Percentiles rank a stretch among this genome's conserved stretches.
Conservation (phyloP, 202 grass and related monocot species). For the Setaria italica region DNA sequence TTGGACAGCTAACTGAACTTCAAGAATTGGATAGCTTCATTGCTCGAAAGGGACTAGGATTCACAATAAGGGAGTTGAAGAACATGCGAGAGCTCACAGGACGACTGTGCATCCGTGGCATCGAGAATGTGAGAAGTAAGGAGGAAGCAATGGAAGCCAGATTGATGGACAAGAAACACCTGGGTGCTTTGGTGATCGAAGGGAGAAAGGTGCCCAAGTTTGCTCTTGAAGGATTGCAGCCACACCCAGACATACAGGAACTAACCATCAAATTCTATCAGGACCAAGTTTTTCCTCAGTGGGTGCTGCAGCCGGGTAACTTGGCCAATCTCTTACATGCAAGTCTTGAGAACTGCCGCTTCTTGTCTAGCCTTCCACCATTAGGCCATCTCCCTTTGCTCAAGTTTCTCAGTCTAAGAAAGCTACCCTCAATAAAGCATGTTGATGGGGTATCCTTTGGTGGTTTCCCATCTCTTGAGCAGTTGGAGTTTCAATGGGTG, state of each 20-base stretch:
- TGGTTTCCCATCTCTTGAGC: not conserved
- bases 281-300: conserved; percentile 24
- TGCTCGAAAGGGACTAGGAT: conserved; percentile 32
- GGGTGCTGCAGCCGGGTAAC: not conserved
- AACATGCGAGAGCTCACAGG: conserved; percentile 43
- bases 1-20: conserved; percentile 42
- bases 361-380: conserved; percentile 32
- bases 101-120: conserved; percentile 2
- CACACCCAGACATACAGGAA: conserved; percentile 16
- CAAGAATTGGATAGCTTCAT: conserved; percentile 42
- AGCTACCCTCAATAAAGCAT: not conserved
- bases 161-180: conserved; percentile 37
- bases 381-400: conserved; percentile 41
- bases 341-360: not conserved
- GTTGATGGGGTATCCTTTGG: not conserved
- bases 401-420: conserved; percentile 2
- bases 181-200: not conserved
- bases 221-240: conserved; percentile 46
- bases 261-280: conserved; percentile 31
- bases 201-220: conserved; percentile 35
- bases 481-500: conserved; percentile 8
- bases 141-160: conserved; percentile 33
- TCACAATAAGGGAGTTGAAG: conserved; percentile 45
- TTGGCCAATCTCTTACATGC: conserved; percentile 19
- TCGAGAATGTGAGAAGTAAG: conserved; percentile 40